phyloP scores from a whole-genome alignment of 108 stramenopile genomes.

The Cyclostephanos invisitatus region DNA sequence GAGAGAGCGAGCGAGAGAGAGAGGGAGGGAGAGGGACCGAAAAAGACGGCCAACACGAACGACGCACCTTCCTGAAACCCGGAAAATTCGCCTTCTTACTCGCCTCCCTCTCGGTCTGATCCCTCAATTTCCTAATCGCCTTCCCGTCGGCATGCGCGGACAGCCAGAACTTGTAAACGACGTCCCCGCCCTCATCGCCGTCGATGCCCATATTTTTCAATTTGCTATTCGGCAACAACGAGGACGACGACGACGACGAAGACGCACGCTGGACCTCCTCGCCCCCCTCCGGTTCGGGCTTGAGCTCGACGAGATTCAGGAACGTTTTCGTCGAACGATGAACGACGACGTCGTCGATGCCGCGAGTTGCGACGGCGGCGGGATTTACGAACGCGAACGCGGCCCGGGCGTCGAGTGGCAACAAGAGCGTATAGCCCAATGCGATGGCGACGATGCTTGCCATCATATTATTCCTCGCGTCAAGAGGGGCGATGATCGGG shows the following conservation, averaged over 20 bases:
- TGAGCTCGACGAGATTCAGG: constrained; percentile 46
- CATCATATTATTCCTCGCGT: too few species aligned
- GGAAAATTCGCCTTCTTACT: constrained; percentile 85
- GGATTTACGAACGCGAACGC: too few species aligned
- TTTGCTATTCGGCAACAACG: constrained; percentile 55
- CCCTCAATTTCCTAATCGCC: constrained; percentile 62
- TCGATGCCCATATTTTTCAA: constrained; percentile 76
- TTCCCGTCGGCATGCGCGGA: constrained; percentile 57
- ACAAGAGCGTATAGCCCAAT: too few species aligned
- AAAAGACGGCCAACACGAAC: too few species aligned
- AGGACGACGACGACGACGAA: constrained; percentile 35
- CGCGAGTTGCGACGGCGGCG: too few species aligned
- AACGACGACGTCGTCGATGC: background rate
- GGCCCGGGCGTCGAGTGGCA: too few species aligned
- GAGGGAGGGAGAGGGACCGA: too few species aligned
- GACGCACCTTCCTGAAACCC: constrained; percentile 74
- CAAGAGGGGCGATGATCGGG: too few species aligned
- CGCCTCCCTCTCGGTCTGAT: constrained; percentile 74
- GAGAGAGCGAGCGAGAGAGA: background rate
- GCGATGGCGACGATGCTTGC: too few species aligned
- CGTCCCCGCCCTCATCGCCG: constrained; percentile 33
- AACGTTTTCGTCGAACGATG: too few species aligned
- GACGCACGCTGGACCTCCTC: constrained; percentile 59
- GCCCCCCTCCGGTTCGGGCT: constrained; percentile 84
- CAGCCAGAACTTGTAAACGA: constrained; percentile 81